Percentiles rank a stretch among this genome's conserved stretches.
These are phyloP conservation scores for Isabelozyma pseudorhagii DNA, from an alignment of 805 yeast genomes.

Conservation along the genomic window DNA sequence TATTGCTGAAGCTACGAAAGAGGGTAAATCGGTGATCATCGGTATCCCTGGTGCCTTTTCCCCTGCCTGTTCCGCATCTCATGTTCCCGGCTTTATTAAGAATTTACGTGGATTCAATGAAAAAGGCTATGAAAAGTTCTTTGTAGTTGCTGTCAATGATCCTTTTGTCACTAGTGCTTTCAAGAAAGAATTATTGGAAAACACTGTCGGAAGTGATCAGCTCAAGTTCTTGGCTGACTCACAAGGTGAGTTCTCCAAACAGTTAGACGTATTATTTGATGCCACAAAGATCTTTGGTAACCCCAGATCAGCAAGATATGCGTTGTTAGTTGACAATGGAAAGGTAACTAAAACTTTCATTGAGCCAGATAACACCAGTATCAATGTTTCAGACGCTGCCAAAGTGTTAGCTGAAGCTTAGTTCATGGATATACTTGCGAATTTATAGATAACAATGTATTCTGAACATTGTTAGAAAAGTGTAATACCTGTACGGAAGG, in stretches of 20 bases:
- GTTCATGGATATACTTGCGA: neutral
- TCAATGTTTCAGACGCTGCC: slow-evolving; percentile 50
- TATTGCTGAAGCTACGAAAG: slow-evolving; percentile 45
- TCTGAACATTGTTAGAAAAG: neutral
- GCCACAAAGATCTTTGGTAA: slow-evolving; percentile 77
- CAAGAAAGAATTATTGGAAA: slow-evolving; percentile 43
- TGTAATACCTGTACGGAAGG: neutral
- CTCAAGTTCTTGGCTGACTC: slow-evolving; percentile 76
- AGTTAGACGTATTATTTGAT: slow-evolving; percentile 67
- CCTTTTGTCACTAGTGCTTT: slow-evolving; percentile 83
- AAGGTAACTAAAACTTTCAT: slow-evolving; percentile 61
- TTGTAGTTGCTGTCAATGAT: slow-evolving; percentile 79
- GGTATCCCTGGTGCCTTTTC: slow-evolving; percentile 68
- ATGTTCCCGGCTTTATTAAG: slow-evolving; percentile 70
- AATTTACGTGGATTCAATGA: slow-evolving; percentile 49
- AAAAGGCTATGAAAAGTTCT: slow-evolving; percentile 64
- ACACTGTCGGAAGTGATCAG: slow-evolving; percentile 18
- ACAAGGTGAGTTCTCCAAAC: slow-evolving; percentile 64
- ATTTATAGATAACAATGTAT: neutral
- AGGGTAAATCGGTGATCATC: slow-evolving; percentile 33
- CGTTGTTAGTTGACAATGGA: slow-evolving; percentile 73
- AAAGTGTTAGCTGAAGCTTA: slow-evolving; percentile 36
- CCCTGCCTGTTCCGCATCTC: slow-evolving; percentile 71
- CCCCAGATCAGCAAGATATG: slow-evolving; percentile 70
- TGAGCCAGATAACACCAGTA: slow-evolving; percentile 79